Base-by-base conservation (phyloP, 495 filamentous ascomycete species). In the Xylaria grammica region DNA sequence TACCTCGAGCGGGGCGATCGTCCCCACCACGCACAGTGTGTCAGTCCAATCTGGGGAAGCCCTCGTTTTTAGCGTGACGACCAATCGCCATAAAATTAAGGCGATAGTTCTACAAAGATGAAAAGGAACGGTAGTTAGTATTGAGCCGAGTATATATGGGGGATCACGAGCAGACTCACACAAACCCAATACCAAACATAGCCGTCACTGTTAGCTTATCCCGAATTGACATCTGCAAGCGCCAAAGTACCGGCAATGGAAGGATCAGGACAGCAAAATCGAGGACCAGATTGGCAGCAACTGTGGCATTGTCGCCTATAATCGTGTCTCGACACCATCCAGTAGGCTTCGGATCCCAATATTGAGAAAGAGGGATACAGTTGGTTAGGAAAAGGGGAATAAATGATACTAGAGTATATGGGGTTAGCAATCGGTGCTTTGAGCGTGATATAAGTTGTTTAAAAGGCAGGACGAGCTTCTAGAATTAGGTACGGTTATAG, bases 201-300 rank as follows among this genome's bases (percentile, higher is more conserved):
- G 78, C 53, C 0, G 74, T 78, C 8, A 82, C 60, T 20, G 75
- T 77, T 24, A 75, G 4, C 54, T 76, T 77, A 27, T 78, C 75
- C 40, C 69, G 69, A 48, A 66, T 63, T 38, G 64, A 74, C 65
- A 82, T 74, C 22, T 75, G 69, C 46, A 82, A 61, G 1, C 56
- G 52, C 75, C 77, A 81, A 38, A 81, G 72, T 1, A 78, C 72
- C 13, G 67, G 66, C 36, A 79, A 67, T 3, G 78, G 78, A 19
- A 81, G 54, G 1, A 76, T n/a, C 29, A 81, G 69, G 65, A 81
- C 77, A 22, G 63, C 38, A 15, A 80, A 32, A 57, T 81, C 77
- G 17, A 78, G 76, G n/a, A 76, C 40, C 26, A 79, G 62, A 60
- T 81, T 76, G 22, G 77, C 63, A n/a, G 67, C 68, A 22, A 74